Evolutionary conservation across 2,329 filamentous ascomycete species (phyloP), one percentile per base, ranked within the genome.

Genomic region (Cordyceps fumosorosea): DNA sequence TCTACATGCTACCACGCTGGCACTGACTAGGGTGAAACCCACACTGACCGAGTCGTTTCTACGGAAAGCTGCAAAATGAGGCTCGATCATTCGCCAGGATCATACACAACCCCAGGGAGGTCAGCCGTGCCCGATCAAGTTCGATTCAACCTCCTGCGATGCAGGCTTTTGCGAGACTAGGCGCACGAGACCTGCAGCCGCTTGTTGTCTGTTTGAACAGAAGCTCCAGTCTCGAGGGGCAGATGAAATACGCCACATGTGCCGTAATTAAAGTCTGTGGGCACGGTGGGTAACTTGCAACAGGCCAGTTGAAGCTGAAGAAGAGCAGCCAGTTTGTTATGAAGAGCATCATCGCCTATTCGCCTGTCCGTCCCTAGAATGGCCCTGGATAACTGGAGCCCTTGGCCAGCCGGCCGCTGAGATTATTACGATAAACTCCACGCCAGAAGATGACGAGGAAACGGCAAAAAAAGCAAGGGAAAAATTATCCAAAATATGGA

Each of bases 71-170:
- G 48, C 57, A 60, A 24, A 37, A 53, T 60, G 57, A 60, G 48
- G 48, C 57, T 60, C 57, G 57, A 60, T 60, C 40, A 53, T 60
- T 60, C 57, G 48, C 57, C 40, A 45, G 57, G 57, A 53, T 53
- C 40, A 53, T 22, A 34, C n/a, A 45, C n/a, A 45, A 60, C 57
- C 57, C 57, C 40, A 34, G 48, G 48, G 24, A 44, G 48, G 10
- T 37, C 57, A 53, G 57, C 48, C 40, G 50, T 53, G 8, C 47
- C 48, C 57, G 57, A 60, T 53, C 50, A 53, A 44, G 48, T 26
- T 45, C 57, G 57, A 60, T 60, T 34, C 26, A 53, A 37, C n/a
- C 8, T 44, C 18, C 37, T 60, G 37, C 34, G 29, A 40, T 29
- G 47, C 56, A 60, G 53, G 24, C 53, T 53, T 37, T 37, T 37